Evolutionary conservation across 2,329 filamentous ascomycete genomes (phyloP).

Genomic region (Penicillium sp.): DNA sequence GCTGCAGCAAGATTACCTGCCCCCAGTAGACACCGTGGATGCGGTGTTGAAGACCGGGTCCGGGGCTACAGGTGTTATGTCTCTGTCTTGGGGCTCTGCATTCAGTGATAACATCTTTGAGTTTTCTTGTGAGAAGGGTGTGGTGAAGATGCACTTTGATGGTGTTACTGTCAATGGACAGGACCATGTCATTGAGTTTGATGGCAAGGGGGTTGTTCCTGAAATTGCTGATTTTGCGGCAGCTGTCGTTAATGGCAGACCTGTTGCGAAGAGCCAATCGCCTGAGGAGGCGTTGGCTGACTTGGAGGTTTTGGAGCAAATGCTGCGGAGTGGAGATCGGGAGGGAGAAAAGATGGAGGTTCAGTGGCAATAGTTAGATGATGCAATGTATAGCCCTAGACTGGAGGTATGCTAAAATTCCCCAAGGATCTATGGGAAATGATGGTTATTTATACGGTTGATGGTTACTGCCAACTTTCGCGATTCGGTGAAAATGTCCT

Average conservation of each 20-base stretch:
- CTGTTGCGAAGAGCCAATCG: constrained; percentile 43
- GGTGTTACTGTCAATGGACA: constrained; percentile 37
- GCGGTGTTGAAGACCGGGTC: constrained; percentile 50
- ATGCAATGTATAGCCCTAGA: background rate
- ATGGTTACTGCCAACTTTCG: too few species aligned
- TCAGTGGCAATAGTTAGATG: constrained; percentile 18
- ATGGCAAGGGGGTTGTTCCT: constrained; percentile 52
- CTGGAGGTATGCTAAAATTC: too few species aligned
- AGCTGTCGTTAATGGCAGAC: constrained; percentile 44
- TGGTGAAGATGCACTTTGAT: constrained; percentile 46
- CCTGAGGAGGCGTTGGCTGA: constrained; percentile 56
- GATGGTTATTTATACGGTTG: too few species aligned
- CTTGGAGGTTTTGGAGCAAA: constrained; percentile 47
- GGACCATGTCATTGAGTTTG: constrained; percentile 45
- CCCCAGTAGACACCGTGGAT: constrained; percentile 59
- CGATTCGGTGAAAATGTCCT: too few species aligned
- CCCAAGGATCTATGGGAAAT: too few species aligned
- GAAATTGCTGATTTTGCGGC: constrained; percentile 56
- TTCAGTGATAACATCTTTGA: constrained; percentile 51
- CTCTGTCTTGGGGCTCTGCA: constrained; percentile 54
- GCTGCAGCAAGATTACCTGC: constrained; percentile 52
- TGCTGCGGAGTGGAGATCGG: constrained; percentile 34
- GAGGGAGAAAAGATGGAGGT: constrained; percentile 27
- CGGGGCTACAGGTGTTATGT: constrained; percentile 52
- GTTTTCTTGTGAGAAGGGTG: constrained; percentile 54